Percentiles rank a stretch among this genome's conserved stretches.
These are phyloP conservation scores for Sphaerulina musiva DNA, from an alignment of 2,329 filamentous ascomycete species.

Conservation along the genomic window DNA sequence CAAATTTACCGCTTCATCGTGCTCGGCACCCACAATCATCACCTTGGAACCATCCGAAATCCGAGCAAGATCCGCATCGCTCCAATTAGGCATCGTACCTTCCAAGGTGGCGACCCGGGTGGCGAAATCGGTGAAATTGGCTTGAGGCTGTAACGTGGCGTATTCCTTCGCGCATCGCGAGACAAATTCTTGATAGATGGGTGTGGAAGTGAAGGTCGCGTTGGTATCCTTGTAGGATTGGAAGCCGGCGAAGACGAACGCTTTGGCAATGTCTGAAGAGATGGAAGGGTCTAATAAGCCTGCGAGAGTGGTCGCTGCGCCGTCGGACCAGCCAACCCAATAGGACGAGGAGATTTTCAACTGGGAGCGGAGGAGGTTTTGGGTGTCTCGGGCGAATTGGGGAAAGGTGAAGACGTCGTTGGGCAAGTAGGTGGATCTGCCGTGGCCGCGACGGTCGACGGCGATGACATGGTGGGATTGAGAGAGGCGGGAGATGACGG, in stretches of 20 bases:
- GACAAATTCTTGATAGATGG: constrained; percentile 35
- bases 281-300: constrained; percentile 34
- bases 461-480: constrained; percentile 38
- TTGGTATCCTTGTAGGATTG: constrained; percentile 35
- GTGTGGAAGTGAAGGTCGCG: constrained; percentile 31
- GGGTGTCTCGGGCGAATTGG: constrained; percentile 36
- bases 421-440: constrained; percentile 36
- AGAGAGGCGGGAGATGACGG: constrained; percentile 35
- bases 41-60: constrained; percentile 28
- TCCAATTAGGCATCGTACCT: constrained; percentile 33
- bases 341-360: constrained; percentile 31
- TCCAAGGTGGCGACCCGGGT: constrained; percentile 37
- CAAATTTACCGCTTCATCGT: constrained; percentile 39
- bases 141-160: constrained; percentile 33
- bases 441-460: constrained; percentile 40
- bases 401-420: constrained; percentile 38
- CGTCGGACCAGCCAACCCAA: constrained; percentile 41
- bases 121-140: constrained; percentile 36
- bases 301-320: constrained; percentile 37
- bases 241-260: constrained; percentile 38
- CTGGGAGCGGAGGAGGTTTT: constrained; percentile 28
- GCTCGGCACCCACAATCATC: constrained; percentile 28
- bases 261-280: constrained; percentile 34
- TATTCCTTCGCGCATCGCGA: constrained; percentile 36
- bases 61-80: constrained; percentile 19